Evolutionary conservation across 1,139 yeast genomes (phyloP).

Genomic region (Trichomonascaceae sp.): DNA sequence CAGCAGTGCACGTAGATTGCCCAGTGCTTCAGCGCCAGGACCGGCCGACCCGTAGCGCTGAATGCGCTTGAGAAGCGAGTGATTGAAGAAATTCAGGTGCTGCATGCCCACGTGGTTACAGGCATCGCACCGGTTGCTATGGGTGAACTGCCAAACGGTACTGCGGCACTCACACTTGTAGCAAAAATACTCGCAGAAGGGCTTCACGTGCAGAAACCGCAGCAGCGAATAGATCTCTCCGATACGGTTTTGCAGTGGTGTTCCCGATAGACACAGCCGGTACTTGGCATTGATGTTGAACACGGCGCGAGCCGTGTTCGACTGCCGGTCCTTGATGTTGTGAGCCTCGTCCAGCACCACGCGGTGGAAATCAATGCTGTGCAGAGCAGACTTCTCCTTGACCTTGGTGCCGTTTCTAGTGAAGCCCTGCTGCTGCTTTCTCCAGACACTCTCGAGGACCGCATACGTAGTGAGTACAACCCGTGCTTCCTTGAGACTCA

Average conservation of each 20-base stretch:
- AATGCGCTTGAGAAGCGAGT: conserved; percentile 84
- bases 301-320: conserved; percentile 89
- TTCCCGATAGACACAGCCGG: conserved; percentile 87
- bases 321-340: conserved; percentile 85
- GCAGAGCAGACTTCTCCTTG: conserved; percentile 66
- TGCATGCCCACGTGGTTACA: conserved; percentile 92
- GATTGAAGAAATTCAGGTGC: conserved; percentile 90
- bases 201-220: conserved; percentile 68
- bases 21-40: conserved; percentile 67
- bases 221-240: conserved; percentile 92
- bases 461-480: conserved; percentile 87
- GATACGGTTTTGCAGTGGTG: conserved; percentile 90
- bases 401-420: conserved; percentile 55
- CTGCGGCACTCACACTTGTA: conserved; percentile 78
- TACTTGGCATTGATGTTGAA: conserved; percentile 56
- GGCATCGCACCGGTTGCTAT: conserved; percentile 67
- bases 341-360: conserved; percentile 96
- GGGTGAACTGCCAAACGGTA: conserved; percentile 70
- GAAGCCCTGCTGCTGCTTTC: conserved; percentile 78
- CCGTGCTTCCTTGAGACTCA: conserved; percentile 53
- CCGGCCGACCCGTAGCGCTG: conserved; percentile 73
- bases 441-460: conserved; percentile 72
- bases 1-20: conserved; percentile 57
- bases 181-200: conserved; percentile 83
- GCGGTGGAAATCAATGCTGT: conserved; percentile 63